Evolutionary conservation across 169 alveolate genomes (phyloP), one percentile per base, ranked within the genome.

Genomic region (Eimeria necatrix): DNA sequence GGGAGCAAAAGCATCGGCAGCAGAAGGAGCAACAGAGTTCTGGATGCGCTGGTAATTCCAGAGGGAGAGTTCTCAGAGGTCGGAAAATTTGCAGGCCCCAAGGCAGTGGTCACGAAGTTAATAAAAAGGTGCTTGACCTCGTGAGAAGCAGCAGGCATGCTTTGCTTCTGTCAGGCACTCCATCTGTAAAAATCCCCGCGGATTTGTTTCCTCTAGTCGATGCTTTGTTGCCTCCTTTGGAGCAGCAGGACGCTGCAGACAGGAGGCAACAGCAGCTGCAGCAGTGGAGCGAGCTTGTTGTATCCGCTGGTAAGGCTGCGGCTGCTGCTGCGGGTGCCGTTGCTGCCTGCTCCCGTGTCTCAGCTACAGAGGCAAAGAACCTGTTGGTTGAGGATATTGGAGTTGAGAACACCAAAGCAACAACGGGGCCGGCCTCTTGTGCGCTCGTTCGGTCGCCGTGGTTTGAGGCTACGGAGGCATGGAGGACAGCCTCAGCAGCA

Each of bases 101-200:
- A 6, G 70, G 26, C 8, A 24, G 70, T 24, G 85, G 85, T 5
- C 88, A 88, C 24, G 85, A 73, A 26, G 86, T 68, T 6, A 73
- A 88, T 56, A 49, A 53, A 46, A 74, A 73, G 56, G 91, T 94
- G 10, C 64, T 87, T 26, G 89, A 94, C 85, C 95, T 99, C 81
- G 96, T 98, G 61, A 98, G 97, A 95, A 97, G 96, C 78, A 98
- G 99, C 12, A 97, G 96, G 76, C 95, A 99, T 94, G 97, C 97
- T 14, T 97, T 98, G 49, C 96, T 98, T 73, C 97, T 98, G 46
- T 97, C 99, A 41, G 99, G 99, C 24, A 99, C 99, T 12, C 99
- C 99, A 7, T 98, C 99, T 59, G 97, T 98, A 88, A 97, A 98
- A 81, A 93, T 97, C n/a, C 99, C 99, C 4, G 97, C 98, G 60